Base-by-base conservation (phyloP, 192 early-diverging fungal genomes). In the Coemansia sp. region DNA sequence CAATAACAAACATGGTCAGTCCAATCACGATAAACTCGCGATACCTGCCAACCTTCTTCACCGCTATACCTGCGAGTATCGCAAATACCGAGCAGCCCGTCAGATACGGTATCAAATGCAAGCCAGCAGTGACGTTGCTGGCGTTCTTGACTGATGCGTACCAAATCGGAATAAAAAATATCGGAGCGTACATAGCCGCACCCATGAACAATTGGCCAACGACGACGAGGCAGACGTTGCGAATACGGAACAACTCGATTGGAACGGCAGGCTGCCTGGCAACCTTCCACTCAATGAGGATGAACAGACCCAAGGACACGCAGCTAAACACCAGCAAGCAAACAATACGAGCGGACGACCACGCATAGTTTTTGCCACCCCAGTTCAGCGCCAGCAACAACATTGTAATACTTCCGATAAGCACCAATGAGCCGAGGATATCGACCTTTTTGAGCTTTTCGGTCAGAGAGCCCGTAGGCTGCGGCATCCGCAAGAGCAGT, bases 21-120 rank as follows among this genome's bases (percentile, higher is more conserved):
- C 94, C 95, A 34, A 88, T 33, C 67, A 84, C 87, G 69, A 95
- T 84, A 44, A 90, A 87, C 22, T 87, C 81, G n/a, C 85, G 74
- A 79, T 90, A 93, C 39, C 70, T 67, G 8, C 90, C 89, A 39
- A 85, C 81, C 46, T 77, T 72, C 16, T 80, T 87, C 13, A 91
- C 83, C 29, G 89, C 63, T 27, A 89, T 58, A 38, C 95, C 94
- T 36, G 86, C 80, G 20, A 74, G 34, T 44, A 95, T 86, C 31
- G 88, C 71, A 15, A 70, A 53, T 12, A 74, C 2, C 3, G 74
- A 46, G 66, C 77, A 75, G n/a, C 72, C 69, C 3, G 71, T 39
- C 13, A 66, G 74, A 64, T 57, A 72, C 4, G 80, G 72, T 1
- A 66, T 44, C 22, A 83, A 70, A 57, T 83, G 74, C 7, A 67